These are phyloP conservation scores for Dothideomycetidae sp. DNA, from an alignment of 2,329 filamentous ascomycete genomes.

Conservation along the genomic window DNA sequence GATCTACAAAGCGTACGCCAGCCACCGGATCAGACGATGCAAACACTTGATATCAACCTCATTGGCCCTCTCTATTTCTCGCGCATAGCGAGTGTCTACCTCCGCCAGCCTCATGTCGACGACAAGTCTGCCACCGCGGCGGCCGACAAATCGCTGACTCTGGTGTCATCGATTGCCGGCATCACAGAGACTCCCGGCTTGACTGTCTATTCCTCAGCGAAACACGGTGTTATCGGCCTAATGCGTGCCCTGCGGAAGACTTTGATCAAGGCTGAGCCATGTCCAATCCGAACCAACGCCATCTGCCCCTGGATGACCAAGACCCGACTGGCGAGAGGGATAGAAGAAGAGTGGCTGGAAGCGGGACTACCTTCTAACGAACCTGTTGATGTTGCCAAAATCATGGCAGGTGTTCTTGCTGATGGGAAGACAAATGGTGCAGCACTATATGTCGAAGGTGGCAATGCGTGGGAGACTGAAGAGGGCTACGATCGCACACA, in stretches of 20 bases:
- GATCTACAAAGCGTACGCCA: conserved; percentile 30
- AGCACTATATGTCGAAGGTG: conserved; percentile 31
- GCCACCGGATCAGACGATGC: conserved; percentile 15
- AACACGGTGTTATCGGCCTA: conserved; percentile 38
- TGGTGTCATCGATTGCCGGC: conserved; percentile 34
- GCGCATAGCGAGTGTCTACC: conserved; percentile 36
- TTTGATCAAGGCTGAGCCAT: conserved; percentile 19
- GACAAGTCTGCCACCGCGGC: conserved; percentile 14
- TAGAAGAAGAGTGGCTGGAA: conserved; percentile 24
- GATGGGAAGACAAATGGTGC: conserved; percentile 26
- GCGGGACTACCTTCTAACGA: conserved; percentile 28
- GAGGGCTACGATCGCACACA: conserved; percentile 28
- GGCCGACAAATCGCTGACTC: conserved; percentile 29
- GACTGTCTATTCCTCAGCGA: conserved; percentile 34
- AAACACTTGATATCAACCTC: conserved; percentile 35
- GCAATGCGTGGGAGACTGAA: conserved; percentile 32
- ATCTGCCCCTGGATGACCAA: conserved; percentile 33
- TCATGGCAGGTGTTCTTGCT: conserved; percentile 24
- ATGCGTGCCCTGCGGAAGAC: conserved; percentile 32
- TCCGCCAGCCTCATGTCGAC: conserved; percentile 27
- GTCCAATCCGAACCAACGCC: conserved; percentile 29
- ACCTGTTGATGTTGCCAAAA: conserved; percentile 26
- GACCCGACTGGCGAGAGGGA: conserved; percentile 24
- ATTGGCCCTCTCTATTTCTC: conserved; percentile 34
- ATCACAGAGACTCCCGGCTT: conserved; percentile 36